Conservation (phyloP, 1,139 yeast genomes). For the Saccharomyces pastorianus region DNA sequence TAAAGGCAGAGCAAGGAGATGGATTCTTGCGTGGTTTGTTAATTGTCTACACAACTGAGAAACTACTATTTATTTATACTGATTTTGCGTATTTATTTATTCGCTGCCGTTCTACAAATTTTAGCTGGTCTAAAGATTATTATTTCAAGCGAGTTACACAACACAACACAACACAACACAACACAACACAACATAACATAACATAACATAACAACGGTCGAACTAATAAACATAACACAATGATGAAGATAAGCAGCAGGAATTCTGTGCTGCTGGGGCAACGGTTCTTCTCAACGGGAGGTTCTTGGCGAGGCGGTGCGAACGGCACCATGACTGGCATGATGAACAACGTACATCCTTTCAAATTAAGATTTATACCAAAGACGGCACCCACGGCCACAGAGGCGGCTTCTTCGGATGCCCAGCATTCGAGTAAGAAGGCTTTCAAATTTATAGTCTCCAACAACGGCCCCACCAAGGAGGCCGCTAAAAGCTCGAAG, state of each 20-base stretch:
- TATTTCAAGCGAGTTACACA: background rate
- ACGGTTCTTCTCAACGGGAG: background rate
- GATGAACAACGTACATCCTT: constrained; percentile 1
- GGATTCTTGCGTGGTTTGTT: background rate
- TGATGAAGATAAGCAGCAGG: background rate
- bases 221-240: background rate
- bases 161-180: background rate
- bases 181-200: background rate
- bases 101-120: background rate
- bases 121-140: background rate
- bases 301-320: background rate
- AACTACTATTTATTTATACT: background rate
- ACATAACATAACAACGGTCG: background rate
- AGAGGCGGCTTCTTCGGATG: background rate
- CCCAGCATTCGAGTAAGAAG: background rate
- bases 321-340: background rate
- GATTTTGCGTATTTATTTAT: background rate
- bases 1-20: background rate
- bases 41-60: background rate
- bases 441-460: background rate
- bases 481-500: constrained; percentile 7
- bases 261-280: background rate
- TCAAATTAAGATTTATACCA: constrained; percentile 6
- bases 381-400: background rate
- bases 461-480: background rate